Percentiles rank a stretch among this genome's conserved stretches.
phyloP scores from a whole-genome alignment of 2,329 filamentous ascomycete species.

The Biscogniauxia sp. region DNA sequence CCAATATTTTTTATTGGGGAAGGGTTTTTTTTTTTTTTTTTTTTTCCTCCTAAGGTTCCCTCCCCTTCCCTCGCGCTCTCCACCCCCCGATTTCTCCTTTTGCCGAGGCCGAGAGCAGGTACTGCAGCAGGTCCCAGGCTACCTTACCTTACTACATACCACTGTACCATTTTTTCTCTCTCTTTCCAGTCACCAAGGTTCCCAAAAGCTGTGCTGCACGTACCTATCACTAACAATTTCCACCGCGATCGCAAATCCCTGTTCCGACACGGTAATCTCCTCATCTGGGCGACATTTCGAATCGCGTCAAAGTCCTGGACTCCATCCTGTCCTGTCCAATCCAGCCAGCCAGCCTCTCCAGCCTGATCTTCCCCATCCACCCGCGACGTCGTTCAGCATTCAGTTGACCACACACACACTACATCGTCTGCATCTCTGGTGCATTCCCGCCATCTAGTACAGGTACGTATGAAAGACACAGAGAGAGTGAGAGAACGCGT shows the following conservation, averaged over 20 bases:
- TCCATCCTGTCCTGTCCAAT: background rate
- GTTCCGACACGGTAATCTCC: background rate
- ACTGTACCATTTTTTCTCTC: background rate
- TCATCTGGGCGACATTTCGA: background rate
- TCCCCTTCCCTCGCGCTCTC: background rate
- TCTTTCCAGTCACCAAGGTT: background rate
- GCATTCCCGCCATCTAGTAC: background rate
- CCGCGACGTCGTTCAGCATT: background rate
- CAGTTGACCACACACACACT: background rate
- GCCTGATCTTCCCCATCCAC: background rate
- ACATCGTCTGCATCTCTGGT: background rate
- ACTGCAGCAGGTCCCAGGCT: background rate
- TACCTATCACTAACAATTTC: background rate
- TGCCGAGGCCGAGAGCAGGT: background rate
- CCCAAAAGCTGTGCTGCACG: background rate
- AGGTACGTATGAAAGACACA: background rate
- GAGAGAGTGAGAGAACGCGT: slow-evolving; percentile 11
- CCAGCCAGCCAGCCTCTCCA: background rate
- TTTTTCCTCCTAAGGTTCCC: background rate
- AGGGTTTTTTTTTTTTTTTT: background rate
- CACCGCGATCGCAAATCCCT: background rate
- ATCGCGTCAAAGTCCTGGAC: background rate
- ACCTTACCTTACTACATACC: background rate
- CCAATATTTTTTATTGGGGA: background rate
- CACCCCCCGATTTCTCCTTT: background rate